A percentile compares a stretch with the other conserved stretches of the same genome.
Conservation (phyloP, 2,329 filamentous ascomycete species). For the Phyllosticta citriasiana region DNA sequence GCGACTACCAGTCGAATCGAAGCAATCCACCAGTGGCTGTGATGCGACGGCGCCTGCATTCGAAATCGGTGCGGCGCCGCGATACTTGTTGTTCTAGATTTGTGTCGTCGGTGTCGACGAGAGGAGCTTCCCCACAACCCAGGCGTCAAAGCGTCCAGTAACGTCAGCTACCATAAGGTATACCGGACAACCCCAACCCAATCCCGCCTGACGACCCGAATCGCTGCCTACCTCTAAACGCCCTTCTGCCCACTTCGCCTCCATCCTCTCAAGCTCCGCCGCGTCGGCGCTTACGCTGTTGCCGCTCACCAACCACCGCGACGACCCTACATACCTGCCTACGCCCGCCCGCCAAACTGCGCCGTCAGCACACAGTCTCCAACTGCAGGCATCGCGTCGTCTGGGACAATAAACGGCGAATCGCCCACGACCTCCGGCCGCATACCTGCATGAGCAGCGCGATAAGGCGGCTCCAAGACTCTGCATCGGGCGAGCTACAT, state of each 20-base stretch:
- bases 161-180: neutral
- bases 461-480: neutral
- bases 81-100: neutral
- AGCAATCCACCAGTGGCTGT: neutral
- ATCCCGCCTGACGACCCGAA: neutral
- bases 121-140: neutral
- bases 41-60: neutral
- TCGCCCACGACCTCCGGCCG: neutral
- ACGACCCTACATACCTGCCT: neutral
- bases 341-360: neutral
- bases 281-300: neutral
- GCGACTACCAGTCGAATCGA: neutral
- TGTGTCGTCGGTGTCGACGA: neutral
- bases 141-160: neutral
- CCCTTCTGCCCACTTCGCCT: neutral
- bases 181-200: neutral
- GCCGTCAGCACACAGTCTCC: neutral
- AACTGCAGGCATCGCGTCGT: neutral
- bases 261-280: neutral
- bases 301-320: neutral
- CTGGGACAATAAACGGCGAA: neutral
- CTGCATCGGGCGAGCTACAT: constrained; percentile 3
- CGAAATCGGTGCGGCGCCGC: neutral
- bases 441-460: constrained; percentile 1
- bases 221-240: neutral